These are phyloP conservation scores for Jatropha podagrica DNA, from an alignment of 441 rosid species.

Conservation along the genomic window DNA sequence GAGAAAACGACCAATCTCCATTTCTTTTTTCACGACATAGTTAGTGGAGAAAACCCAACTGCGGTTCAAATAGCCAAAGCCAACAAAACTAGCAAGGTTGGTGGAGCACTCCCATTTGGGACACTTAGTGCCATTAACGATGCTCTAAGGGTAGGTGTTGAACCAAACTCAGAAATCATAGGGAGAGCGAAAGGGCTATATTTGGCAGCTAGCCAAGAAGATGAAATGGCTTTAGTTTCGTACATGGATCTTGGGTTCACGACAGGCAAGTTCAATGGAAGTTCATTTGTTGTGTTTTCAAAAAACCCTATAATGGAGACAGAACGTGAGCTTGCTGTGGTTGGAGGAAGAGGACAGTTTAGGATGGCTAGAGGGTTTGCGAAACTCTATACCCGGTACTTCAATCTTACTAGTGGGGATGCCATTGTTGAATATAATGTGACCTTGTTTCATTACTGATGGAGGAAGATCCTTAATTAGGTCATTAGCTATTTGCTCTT, in stretches of 20 bases:
- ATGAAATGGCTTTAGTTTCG: constrained; percentile 29
- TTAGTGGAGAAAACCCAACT: constrained; percentile 34
- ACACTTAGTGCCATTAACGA: constrained; percentile 36
- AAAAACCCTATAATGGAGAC: constrained; percentile 38
- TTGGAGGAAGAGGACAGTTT: constrained; percentile 52
- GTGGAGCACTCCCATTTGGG: constrained; percentile 33
- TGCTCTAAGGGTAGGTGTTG: constrained; percentile 41
- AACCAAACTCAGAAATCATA: constrained; percentile 30
- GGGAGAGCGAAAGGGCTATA: constrained; percentile 53
- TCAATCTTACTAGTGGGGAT: constrained; percentile 25
- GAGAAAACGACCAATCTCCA: constrained; percentile 36
- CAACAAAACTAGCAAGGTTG: neutral
- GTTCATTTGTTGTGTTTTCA: constrained; percentile 46
- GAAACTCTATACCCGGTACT: constrained; percentile 26
- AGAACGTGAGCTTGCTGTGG: constrained; percentile 48
- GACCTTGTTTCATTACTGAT: constrained; percentile 39
- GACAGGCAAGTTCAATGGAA: constrained; percentile 39
- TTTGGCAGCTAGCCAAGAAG: constrained; percentile 28
- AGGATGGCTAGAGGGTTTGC: constrained; percentile 52
- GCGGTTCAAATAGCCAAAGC: constrained; percentile 42
- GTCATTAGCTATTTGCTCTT: too few relatives aligned
- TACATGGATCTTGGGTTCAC: constrained; percentile 46
- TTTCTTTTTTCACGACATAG: constrained; percentile 49
- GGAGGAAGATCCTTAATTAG: neutral
- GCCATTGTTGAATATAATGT: constrained; percentile 53